Conservation (phyloP, 1,139 yeast genomes). For the Taphrina communis region DNA sequence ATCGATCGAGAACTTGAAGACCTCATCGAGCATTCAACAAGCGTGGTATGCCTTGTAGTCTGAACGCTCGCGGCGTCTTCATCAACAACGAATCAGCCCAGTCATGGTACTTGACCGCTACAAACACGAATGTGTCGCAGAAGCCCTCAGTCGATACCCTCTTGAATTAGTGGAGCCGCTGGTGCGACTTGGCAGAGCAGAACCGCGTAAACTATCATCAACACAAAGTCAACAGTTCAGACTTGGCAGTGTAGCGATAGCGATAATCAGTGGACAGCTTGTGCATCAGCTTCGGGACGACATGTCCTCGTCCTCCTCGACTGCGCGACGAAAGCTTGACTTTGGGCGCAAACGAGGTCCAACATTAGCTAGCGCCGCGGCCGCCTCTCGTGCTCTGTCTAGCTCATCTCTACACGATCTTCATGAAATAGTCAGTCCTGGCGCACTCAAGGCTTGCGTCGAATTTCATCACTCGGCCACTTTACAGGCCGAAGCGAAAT, state of each 20-base stretch:
- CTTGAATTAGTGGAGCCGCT: background rate
- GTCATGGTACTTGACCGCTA: too few relatives aligned
- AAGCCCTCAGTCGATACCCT: background rate
- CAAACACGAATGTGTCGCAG: too few relatives aligned
- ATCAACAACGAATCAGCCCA: too few relatives aligned
- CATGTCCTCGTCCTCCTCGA: slow-evolving; percentile 13
- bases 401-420: slow-evolving; percentile 11
- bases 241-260: background rate
- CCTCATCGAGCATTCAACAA: slow-evolving; percentile 17
- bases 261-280: background rate
- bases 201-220: background rate
- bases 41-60: background rate
- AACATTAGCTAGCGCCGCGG: slow-evolving; percentile 5
- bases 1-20: slow-evolving; percentile 18
- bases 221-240: background rate
- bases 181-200: background rate
- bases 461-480: slow-evolving; percentile 11
- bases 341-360: slow-evolving; percentile 19
- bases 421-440: background rate
- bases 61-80: too few relatives aligned
- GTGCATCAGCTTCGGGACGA: background rate
- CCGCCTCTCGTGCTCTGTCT: slow-evolving; percentile 6
- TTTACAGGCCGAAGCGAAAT: background rate
- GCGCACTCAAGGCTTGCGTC: slow-evolving; percentile 1
- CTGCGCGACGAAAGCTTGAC: slow-evolving; percentile 9